Conservation (phyloP, 163 green algal genomes). For the Chlamydomonas reinhardtii region DNA sequence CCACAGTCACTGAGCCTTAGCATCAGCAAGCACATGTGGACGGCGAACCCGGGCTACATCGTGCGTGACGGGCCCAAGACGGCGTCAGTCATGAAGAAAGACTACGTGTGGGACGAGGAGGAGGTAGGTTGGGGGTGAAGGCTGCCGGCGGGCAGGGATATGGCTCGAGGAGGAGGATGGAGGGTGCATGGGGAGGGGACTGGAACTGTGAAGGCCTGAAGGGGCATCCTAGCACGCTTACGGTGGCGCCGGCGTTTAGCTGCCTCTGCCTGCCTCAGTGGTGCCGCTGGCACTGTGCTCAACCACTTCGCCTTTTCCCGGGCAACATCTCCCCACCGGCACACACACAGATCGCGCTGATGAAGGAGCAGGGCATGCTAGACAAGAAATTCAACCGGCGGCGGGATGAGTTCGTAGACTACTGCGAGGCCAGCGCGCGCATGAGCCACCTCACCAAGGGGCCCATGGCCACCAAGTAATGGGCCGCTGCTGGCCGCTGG, state of each 20-base stretch:
- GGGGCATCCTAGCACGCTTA: too few species aligned
- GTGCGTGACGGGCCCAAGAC: slow-evolving; percentile 54
- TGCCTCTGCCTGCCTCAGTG: too few species aligned
- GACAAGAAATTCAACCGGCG: slow-evolving; percentile 64
- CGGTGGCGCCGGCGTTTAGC: too few species aligned
- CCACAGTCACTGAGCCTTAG: not conserved
- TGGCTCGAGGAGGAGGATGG: too few species aligned
- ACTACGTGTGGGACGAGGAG: slow-evolving; percentile 60
- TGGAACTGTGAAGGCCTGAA: too few species aligned
- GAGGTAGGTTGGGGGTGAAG: slow-evolving; percentile 47
- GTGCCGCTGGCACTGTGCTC: too few species aligned
- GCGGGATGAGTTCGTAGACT: slow-evolving; percentile 70
- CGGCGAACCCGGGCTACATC: slow-evolving; percentile 59
- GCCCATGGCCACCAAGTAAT: not conserved
- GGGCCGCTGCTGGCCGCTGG: not conserved
- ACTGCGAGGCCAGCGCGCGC: slow-evolving; percentile 65
- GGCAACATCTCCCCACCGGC: not conserved
- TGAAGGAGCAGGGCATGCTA: slow-evolving; percentile 64
- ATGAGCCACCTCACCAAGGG: slow-evolving; percentile 61
- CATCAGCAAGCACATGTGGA: slow-evolving; percentile 32
- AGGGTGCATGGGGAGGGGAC: too few species aligned
- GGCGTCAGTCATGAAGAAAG: slow-evolving; percentile 54
- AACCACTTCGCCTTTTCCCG: too few species aligned
- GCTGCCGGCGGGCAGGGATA: too few species aligned
- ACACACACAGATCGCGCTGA: slow-evolving; percentile 59